A percentile compares a stretch with the other conserved stretches of the same genome.
Evolutionary conservation across 192 early-diverging fungal genomes (phyloP).

Genomic region (Linnemannia zychae): DNA sequence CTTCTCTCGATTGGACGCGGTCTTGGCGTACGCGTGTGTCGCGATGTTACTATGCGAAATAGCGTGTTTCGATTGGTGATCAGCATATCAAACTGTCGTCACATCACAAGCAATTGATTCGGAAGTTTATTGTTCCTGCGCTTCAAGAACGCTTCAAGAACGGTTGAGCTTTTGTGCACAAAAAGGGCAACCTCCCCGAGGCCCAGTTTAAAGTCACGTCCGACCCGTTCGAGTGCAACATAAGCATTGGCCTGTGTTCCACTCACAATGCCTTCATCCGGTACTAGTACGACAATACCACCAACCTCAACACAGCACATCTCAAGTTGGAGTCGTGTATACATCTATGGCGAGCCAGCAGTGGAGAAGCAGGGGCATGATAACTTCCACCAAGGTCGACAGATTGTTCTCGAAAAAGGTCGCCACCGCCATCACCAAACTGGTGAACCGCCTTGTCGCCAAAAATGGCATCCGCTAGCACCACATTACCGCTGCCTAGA

Average conservation of each 20-base stretch:
- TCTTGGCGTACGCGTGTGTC: no score
- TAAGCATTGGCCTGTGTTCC: not conserved
- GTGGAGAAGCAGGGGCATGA: conserved; percentile 13
- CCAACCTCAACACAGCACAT: not conserved
- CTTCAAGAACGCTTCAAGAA: no score
- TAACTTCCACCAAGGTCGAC: not conserved
- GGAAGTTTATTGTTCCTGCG: no score
- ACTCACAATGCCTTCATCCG: not conserved
- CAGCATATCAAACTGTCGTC: no score
- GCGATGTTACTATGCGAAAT: no score
- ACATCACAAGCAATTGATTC: no score
- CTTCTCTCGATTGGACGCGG: no score
- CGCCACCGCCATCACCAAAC: conserved; percentile 2
- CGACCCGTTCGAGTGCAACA: not conserved
- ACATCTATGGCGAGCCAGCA: conserved; percentile 16
- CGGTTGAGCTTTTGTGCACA: no score
- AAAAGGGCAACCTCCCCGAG: no score
- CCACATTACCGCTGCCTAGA: conserved; percentile 8
- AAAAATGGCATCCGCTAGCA: conserved; percentile 18
- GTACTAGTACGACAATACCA: not conserved
- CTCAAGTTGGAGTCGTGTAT: not conserved
- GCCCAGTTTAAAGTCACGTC: no score
- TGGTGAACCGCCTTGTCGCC: conserved; percentile 2
- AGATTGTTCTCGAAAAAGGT: not conserved
- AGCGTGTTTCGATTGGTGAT: no score